phyloP scores from a whole-genome alignment of 768 basidiomycete genomes.

The Lactarius pseudohatsudake region DNA sequence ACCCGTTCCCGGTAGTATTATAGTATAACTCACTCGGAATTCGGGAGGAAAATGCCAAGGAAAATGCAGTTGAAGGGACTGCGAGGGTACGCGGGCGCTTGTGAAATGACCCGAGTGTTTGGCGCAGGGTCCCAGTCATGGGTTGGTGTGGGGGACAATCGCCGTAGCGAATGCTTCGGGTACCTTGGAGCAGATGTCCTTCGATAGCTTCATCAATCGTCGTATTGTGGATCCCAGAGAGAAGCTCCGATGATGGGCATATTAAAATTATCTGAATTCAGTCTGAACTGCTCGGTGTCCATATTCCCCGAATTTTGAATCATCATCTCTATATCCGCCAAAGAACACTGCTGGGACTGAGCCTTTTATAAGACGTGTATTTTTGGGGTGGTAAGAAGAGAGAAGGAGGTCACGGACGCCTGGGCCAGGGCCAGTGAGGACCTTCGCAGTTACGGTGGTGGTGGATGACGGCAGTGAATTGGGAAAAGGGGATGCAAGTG shows the following conservation, averaged over 20 bases:
- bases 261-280: no score
- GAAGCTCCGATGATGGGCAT: background rate
- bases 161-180: no score
- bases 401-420: background rate
- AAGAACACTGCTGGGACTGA: background rate
- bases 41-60: background rate
- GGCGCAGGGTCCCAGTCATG: background rate
- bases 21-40: background rate
- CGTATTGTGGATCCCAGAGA: background rate
- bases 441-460: constrained; percentile 8
- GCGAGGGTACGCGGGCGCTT: constrained; percentile 17
- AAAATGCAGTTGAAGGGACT: background rate
- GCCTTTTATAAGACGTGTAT: background rate
- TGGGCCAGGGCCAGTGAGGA: constrained; percentile 3
- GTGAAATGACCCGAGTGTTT: background rate
- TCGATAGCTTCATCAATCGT: background rate
- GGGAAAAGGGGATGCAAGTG: background rate
- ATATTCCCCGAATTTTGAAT: no score
- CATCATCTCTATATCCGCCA: background rate
- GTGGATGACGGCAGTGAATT: no score
- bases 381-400: background rate
- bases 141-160: no score
- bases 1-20: background rate
- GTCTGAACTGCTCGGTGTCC: no score
- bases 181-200: background rate